phyloP scores from a whole-genome alignment of 2,329 filamentous ascomycete species.

The Incumbomyces delicatus region DNA sequence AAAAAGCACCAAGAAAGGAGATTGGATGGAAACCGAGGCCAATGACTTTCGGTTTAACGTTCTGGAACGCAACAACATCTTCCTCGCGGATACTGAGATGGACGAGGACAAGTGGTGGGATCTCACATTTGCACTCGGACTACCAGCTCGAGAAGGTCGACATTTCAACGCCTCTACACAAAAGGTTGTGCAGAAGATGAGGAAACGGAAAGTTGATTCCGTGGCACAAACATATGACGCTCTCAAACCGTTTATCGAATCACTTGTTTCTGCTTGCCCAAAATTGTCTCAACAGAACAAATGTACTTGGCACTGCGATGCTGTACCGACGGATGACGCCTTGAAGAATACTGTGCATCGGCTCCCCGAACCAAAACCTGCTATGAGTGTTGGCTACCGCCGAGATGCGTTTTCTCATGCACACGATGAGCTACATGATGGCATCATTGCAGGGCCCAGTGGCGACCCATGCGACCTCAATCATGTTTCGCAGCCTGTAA shows the following conservation, averaged over 20 bases:
- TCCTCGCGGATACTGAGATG: conserved; percentile 14
- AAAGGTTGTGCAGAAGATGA: conserved; percentile 14
- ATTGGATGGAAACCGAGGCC: neutral
- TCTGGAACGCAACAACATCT: conserved; percentile 16
- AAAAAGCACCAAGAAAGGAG: neutral
- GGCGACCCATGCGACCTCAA: conserved; percentile 17
- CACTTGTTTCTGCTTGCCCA: conserved; percentile 11
- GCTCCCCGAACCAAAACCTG: conserved; percentile 13
- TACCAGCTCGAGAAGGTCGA: conserved; percentile 11
- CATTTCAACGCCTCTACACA: conserved; percentile 9
- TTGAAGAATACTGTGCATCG: conserved; percentile 14
- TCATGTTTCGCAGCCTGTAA: conserved; percentile 17
- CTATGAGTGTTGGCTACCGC: conserved; percentile 16
- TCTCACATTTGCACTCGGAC: conserved; percentile 17
- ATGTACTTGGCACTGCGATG: conserved; percentile 11
- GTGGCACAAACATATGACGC: conserved; percentile 11
- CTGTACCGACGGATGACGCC: conserved; percentile 14
- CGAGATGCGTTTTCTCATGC: conserved; percentile 10
- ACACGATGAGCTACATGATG: conserved; percentile 18
- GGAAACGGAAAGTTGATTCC: conserved; percentile 8
- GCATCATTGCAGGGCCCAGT: conserved; percentile 15
- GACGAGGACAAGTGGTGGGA: conserved; percentile 16
- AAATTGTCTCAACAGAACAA: conserved; percentile 10
- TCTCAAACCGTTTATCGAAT: conserved; percentile 11
- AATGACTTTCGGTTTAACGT: conserved; percentile 12